Base-by-base conservation (phyloP, 768 basidiomycete genomes). In the Austroboletus festivus region DNA sequence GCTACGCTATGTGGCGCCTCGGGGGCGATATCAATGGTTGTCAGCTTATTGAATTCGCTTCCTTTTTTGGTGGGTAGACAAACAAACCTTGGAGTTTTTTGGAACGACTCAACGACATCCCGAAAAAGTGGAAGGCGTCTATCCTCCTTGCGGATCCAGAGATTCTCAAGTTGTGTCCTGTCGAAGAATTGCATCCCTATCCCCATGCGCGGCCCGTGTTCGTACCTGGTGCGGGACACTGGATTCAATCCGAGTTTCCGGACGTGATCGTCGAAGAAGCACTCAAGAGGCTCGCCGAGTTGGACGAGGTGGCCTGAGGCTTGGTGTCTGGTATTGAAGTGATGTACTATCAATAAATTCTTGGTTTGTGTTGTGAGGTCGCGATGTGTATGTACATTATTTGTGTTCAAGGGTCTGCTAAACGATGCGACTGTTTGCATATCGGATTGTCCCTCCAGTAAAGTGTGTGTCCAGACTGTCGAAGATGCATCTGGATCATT, bases 241-340 rank as follows among this genome's bases (percentile, higher is more conserved):
- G 56, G 54, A 60, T 67, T 16, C 65, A 65, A 28, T 50, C 30
- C 19, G 64, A 67, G 26, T 51, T 56, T 22, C 63, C 62, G 0
- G 53, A 67, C 7, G 44, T 42, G 21, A 52, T 64, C 0, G 50
- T 65, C 5, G 38, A 55, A 16, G 52, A 50, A 26, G 59, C 54
- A 13, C 39, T 56, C 26, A 53, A 50, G 39, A 49, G 42, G 5
- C 50, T 55, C 3, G 47, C 48, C 22, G 50, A 59, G 23, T 37
- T 58, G 34, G 46, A 48, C 4, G 31, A 28, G 28, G 12, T 12
- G 28, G n/a, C n/a, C 28, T 12, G 28, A 28, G 28, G 28, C 28
- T 5, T 28, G 28, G 7, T 28, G 28, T 12, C 12, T 12, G 28
- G 28, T 28, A 28, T 28, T 6, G 28, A 12, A 12, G 5, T 28